Conservation (phyloP, 139 green algal species). For the Mychonastes homosphaera region DNA sequence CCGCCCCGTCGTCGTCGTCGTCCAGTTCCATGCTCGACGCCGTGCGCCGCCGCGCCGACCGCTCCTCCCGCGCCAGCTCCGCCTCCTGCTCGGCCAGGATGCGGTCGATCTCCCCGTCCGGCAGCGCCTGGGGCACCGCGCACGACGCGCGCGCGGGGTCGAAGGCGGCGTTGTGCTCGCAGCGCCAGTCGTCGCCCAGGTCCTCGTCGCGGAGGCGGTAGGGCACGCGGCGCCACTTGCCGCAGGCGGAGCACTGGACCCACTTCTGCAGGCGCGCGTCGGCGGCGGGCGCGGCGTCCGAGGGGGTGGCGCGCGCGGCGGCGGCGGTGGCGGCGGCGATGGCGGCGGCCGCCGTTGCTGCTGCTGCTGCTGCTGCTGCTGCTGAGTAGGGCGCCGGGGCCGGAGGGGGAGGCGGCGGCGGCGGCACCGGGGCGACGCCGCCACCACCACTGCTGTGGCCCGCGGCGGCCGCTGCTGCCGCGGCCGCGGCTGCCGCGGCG, state of each 20-base stretch:
- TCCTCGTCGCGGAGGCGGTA: slow-evolving; percentile 55
- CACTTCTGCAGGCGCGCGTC: slow-evolving; percentile 60
- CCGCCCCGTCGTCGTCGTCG: slow-evolving; percentile 1
- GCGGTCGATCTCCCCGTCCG: slow-evolving; percentile 58
- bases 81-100: slow-evolving; percentile 43
- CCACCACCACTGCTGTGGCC: no score
- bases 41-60: background rate
- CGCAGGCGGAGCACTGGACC: slow-evolving; percentile 71
- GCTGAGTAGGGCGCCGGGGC: no score
- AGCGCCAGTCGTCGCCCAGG: slow-evolving; percentile 65
- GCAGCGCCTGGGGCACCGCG: slow-evolving; percentile 45
- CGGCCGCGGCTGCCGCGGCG: no score
- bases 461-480: no score
- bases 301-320: background rate
- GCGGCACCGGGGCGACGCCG: no score
- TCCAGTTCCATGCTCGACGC: slow-evolving; percentile 9
- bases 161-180: slow-evolving; percentile 63
- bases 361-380: background rate
- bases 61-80: slow-evolving; percentile 9
- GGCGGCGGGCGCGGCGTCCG: background rate
- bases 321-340: background rate
- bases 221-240: slow-evolving; percentile 72
- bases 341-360: background rate
- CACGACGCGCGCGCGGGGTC: slow-evolving; percentile 46
- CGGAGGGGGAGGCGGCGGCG: no score